phyloP scores from a whole-genome alignment of 139 green algal species.

The Protoeuglena noctilucae region DNA sequence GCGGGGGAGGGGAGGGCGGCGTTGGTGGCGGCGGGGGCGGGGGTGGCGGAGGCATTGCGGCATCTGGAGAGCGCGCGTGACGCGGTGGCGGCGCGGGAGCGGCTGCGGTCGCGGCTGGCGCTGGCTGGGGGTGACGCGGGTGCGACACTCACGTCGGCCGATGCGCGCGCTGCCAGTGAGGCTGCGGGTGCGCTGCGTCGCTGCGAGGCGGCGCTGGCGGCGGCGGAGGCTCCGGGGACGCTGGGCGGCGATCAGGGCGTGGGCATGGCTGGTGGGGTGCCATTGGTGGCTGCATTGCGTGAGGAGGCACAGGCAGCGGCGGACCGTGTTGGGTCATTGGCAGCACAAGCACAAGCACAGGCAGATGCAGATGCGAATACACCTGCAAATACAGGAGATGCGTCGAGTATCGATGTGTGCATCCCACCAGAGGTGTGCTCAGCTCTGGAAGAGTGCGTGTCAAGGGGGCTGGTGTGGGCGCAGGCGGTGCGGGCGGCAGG shows the following conservation, averaged over 20 bases:
- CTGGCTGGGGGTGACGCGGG: neutral
- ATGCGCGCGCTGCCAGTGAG: neutral
- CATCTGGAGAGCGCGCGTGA: too few relatives aligned
- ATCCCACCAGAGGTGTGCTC: neutral
- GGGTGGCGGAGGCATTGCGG: slow-evolving; percentile 7
- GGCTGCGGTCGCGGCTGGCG: slow-evolving; percentile 4
- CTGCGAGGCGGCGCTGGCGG: slow-evolving; percentile 8
- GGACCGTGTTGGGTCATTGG: too few relatives aligned
- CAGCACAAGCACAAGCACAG: too few relatives aligned
- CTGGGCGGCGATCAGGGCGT: too few relatives aligned
- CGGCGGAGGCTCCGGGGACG: neutral
- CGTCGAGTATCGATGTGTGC: too few relatives aligned
- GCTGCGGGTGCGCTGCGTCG: slow-evolving; percentile 15
- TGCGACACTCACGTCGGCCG: neutral
- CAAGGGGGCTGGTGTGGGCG: slow-evolving; percentile 41
- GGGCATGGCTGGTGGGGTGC: too few relatives aligned
- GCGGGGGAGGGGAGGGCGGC: slow-evolving; percentile 3
- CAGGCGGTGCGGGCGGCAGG: slow-evolving; percentile 19
- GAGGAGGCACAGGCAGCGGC: too few relatives aligned
- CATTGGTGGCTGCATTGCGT: too few relatives aligned
- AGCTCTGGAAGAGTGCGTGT: slow-evolving; percentile 19
- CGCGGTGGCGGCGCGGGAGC: neutral
- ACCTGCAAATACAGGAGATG: too few relatives aligned
- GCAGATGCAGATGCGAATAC: too few relatives aligned
- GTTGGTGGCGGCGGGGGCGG: slow-evolving; percentile 5